phyloP scores from a whole-genome alignment of 2,329 filamentous ascomycete species.

The Colletotrichum sublineola region DNA sequence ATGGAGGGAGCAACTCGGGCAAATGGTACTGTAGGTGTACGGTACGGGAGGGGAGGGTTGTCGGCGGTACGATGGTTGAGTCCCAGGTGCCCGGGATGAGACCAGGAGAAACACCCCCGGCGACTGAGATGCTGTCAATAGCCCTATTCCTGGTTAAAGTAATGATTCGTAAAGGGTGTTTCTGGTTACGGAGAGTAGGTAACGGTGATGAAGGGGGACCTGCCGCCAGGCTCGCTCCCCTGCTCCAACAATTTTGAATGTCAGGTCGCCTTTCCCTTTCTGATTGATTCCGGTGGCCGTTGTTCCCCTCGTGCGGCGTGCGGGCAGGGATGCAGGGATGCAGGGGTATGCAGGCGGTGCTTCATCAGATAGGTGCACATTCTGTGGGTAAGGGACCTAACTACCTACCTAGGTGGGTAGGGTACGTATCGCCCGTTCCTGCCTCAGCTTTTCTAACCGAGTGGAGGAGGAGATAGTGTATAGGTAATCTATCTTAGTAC shows the following conservation, averaged over 20 bases:
- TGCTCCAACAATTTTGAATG: slow-evolving; percentile 37
- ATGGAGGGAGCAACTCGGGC: background rate
- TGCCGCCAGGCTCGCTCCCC: slow-evolving; percentile 15
- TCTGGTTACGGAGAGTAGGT: background rate
- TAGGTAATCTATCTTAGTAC: background rate
- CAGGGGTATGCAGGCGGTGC: slow-evolving; percentile 9
- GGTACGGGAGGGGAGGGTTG: background rate
- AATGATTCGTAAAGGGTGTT: background rate
- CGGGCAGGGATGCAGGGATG: slow-evolving; percentile 18
- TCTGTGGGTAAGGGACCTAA: background rate
- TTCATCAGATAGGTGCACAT: slow-evolving; percentile 21
- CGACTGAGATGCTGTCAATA: background rate
- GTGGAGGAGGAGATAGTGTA: too few relatives aligned
- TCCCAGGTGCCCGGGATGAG: slow-evolving; percentile 24
- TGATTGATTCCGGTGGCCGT: slow-evolving; percentile 39
- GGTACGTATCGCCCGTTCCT: slow-evolving; percentile 20
- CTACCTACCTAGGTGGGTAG: too few relatives aligned
- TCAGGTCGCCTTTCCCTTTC: slow-evolving; percentile 35
- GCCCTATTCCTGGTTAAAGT: background rate
- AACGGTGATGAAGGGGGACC: slow-evolving; percentile 8
- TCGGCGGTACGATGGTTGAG: slow-evolving; percentile 9
- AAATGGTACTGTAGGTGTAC: background rate
- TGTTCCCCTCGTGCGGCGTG: slow-evolving; percentile 20
- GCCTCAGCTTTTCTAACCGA: slow-evolving; percentile 9
- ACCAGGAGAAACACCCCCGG: background rate